Evolutionary conservation across 306 rosid species (phyloP).

Genomic region (Prunus armeniaca): DNA sequence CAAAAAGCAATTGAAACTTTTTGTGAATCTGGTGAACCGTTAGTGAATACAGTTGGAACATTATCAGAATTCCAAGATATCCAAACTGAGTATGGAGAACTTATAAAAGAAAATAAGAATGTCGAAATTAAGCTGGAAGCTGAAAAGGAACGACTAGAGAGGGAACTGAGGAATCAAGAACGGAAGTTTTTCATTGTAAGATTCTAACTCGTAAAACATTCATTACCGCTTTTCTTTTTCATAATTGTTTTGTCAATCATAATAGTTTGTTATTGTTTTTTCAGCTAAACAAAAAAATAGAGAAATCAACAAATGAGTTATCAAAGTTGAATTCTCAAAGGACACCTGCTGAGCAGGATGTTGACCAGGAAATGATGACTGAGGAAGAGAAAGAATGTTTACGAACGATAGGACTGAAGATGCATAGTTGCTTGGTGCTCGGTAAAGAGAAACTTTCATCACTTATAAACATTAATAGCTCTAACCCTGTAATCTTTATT

Average conservation of each 20-base stretch:
- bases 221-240: background rate
- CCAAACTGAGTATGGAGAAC: slow-evolving; percentile 32
- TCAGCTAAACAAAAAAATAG: slow-evolving; percentile 70
- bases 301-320: slow-evolving; percentile 52
- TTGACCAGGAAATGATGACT: slow-evolving; percentile 69
- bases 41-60: slow-evolving; percentile 53
- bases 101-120: slow-evolving; percentile 20
- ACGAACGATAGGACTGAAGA: slow-evolving; percentile 63
- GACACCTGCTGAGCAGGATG: slow-evolving; percentile 48
- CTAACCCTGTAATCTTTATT: slow-evolving; percentile 1
- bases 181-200: slow-evolving; percentile 61
- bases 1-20: slow-evolving; percentile 44
- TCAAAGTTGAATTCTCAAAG: slow-evolving; percentile 56
- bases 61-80: slow-evolving; percentile 60
- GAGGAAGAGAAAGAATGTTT: slow-evolving; percentile 76
- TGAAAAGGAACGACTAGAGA: slow-evolving; percentile 50
- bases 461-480: slow-evolving; percentile 10
- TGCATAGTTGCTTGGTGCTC: slow-evolving; percentile 54
- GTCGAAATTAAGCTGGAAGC: slow-evolving; percentile 54
- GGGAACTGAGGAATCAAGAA: slow-evolving; percentile 52
- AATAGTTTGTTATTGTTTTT: slow-evolving; percentile 10
- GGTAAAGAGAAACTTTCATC: slow-evolving; percentile 41
- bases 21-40: slow-evolving; percentile 36
- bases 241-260: background rate
- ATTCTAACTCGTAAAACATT: slow-evolving; percentile 11